Conservation (phyloP, 345 rosid genomes). For the Salix purpurea region DNA sequence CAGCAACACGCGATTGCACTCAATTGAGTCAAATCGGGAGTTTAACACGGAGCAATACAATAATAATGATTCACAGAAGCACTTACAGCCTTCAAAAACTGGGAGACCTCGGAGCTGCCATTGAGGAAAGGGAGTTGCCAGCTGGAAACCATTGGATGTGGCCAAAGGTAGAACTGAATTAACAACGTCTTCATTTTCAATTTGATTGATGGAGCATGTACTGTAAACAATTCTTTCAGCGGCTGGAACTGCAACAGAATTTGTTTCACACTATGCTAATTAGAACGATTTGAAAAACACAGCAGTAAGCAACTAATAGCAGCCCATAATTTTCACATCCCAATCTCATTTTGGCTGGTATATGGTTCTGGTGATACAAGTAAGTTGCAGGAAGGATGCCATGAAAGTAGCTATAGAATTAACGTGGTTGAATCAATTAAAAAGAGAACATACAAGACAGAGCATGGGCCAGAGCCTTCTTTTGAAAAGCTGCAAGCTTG, state of each 20-base stretch:
- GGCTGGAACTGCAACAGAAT: constrained; percentile 44
- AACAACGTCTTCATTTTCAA: constrained; percentile 83
- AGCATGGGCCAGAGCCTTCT: constrained; percentile 80
- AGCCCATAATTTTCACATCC: no score
- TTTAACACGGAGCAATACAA: neutral
- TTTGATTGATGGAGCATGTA: constrained; percentile 85
- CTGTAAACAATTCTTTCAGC: constrained; percentile 74
- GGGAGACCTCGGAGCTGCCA: constrained; percentile 79
- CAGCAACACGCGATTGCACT: neutral
- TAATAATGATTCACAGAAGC: neutral
- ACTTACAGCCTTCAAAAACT: constrained; percentile 69
- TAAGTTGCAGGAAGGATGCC: neutral
- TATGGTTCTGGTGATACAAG: neutral
- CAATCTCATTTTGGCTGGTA: no score
- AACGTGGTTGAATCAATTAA: neutral
- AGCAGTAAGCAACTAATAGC: neutral
- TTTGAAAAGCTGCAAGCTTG: constrained; percentile 80
- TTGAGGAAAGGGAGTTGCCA: constrained; percentile 63
- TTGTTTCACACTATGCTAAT: neutral
- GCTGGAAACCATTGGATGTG: constrained; percentile 48
- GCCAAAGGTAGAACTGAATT: constrained; percentile 57
- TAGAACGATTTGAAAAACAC: neutral
- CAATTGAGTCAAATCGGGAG: neutral
- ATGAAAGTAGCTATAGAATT: neutral
- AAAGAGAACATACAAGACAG: constrained; percentile 53